Conservation (phyloP, 2,329 filamentous ascomycete species). For the Penicillium corylophilum region DNA sequence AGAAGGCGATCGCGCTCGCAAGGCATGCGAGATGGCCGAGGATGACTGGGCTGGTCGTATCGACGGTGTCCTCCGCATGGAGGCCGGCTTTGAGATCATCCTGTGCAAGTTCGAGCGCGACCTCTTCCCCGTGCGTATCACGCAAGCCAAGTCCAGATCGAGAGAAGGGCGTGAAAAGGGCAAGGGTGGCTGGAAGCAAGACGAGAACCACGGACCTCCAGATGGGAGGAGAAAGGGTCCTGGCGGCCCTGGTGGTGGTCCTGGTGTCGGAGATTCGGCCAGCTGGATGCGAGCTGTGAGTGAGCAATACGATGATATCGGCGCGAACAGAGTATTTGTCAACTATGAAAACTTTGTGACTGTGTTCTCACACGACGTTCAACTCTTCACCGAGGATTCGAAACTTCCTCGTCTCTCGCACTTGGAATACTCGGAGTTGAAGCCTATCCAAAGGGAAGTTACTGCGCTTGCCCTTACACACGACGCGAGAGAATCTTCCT, state of each 20-base stretch:
- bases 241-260: constrained; percentile 4
- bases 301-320: constrained; percentile 33
- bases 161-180: background rate
- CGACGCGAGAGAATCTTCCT: constrained; percentile 24
- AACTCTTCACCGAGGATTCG: constrained; percentile 40
- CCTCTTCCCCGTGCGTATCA: constrained; percentile 38
- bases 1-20: constrained; percentile 37
- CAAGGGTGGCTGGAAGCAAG: background rate
- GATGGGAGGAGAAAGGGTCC: constrained; percentile 5
- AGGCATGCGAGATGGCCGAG: constrained; percentile 56
- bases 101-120: constrained; percentile 60
- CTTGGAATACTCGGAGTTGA: constrained; percentile 32
- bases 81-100: constrained; percentile 70
- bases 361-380: constrained; percentile 45
- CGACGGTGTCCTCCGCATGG: constrained; percentile 67
- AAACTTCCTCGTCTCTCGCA: constrained; percentile 42
- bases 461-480: constrained; percentile 40
- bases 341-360: constrained; percentile 53
- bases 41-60: constrained; percentile 53
- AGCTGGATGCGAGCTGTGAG: constrained; percentile 27
- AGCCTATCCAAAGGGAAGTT: constrained; percentile 46
- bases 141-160: constrained; percentile 18
- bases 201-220: background rate
- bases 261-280: constrained; percentile 1
- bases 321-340: constrained; percentile 43